Evolutionary conservation across 2,329 filamentous ascomycete species (phyloP).

Genomic region (Pyrenophora teres): DNA sequence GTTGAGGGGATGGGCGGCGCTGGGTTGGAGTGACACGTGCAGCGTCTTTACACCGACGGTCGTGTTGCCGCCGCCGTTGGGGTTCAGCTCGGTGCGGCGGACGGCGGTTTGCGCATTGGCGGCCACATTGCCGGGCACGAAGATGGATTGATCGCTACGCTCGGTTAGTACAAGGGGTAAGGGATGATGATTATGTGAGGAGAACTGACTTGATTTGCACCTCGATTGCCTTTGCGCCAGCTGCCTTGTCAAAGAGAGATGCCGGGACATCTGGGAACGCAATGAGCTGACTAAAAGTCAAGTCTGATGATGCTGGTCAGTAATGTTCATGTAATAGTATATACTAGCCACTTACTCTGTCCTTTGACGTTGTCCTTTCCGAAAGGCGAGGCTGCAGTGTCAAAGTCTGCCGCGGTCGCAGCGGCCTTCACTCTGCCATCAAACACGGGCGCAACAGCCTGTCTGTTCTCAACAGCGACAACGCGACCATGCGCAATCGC

Average conservation of each 20-base stretch:
- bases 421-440: conserved; percentile 17
- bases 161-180: no score
- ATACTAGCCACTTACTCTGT: conserved; percentile 7
- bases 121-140: conserved; percentile 9
- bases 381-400: conserved; percentile 10
- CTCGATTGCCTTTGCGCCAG: conserved; percentile 15
- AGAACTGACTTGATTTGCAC: conserved; percentile 16
- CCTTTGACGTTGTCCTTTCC: conserved; percentile 18
- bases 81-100: conserved; percentile 19
- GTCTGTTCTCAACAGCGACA: background rate
- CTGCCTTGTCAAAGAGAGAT: conserved; percentile 10
- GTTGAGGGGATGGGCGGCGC: conserved; percentile 16
- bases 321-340: background rate
- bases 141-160: conserved; percentile 20
- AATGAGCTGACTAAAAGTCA: no score
- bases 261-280: conserved; percentile 2
- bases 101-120: conserved; percentile 19
- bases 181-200: background rate
- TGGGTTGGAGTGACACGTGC: conserved; percentile 21
- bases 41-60: conserved; percentile 21
- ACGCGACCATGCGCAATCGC: background rate
- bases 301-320: no score
- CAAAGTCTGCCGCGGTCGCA: conserved; percentile 15
- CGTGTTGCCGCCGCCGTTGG: conserved; percentile 1
- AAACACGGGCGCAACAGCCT: conserved; percentile 6